Evolutionary conservation across 257 asterid species (phyloP).

Genomic region (Nemophila menziesii): DNA sequence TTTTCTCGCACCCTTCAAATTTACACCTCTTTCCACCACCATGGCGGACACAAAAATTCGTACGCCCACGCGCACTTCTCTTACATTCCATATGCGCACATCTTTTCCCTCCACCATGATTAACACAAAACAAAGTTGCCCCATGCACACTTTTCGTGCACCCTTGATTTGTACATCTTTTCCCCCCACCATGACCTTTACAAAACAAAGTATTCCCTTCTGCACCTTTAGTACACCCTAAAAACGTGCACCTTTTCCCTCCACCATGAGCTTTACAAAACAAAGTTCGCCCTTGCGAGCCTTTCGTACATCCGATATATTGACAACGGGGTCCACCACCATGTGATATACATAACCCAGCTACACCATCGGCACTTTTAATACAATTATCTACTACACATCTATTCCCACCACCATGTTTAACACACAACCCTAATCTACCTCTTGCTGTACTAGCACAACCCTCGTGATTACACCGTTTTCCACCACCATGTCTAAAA

Average conservation of each 20-base stretch:
- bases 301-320: conserved; percentile 37
- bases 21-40: conserved; percentile 71
- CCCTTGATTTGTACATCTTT: conserved; percentile 44
- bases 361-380: conserved; percentile 46
- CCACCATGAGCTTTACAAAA: conserved; percentile 64
- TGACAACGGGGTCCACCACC: conserved; percentile 61
- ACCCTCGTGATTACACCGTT: conserved; percentile 37
- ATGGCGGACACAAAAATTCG: conserved; percentile 47
- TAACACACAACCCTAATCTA: conserved; percentile 43
- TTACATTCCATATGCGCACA: conserved; percentile 36
- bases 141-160: conserved; percentile 56
- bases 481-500: conserved; percentile 56
- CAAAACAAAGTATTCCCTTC: conserved; percentile 54
- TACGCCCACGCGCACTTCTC: conserved; percentile 53
- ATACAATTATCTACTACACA: conserved; percentile 39
- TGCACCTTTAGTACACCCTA: conserved; percentile 60
- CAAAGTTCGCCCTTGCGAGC: conserved; percentile 57
- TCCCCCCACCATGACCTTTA: conserved; percentile 64
- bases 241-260: conserved; percentile 40
- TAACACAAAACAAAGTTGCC: conserved; percentile 48
- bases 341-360: conserved; percentile 58
- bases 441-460: conserved; percentile 60
- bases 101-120: conserved; percentile 61
- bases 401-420: conserved; percentile 69
- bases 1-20: conserved; percentile 38